Evolutionary conservation across 2,329 filamentous ascomycete genomes (phyloP).

Genomic region (Lecanoromycetidae sp.): DNA sequence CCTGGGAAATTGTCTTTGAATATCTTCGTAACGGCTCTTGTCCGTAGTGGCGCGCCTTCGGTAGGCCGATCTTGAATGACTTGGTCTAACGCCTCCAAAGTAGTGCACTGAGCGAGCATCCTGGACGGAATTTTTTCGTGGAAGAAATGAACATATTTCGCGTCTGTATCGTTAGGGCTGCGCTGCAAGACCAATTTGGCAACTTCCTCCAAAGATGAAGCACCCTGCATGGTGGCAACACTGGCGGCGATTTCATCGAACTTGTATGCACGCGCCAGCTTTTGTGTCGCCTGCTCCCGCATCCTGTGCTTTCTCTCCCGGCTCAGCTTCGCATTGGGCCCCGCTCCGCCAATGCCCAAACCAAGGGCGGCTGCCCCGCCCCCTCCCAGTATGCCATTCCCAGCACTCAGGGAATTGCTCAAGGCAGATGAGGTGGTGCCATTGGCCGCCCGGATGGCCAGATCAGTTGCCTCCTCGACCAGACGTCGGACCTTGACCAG

Average conservation of each 20-base stretch:
- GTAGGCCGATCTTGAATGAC: constrained; percentile 53
- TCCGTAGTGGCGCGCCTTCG: constrained; percentile 57
- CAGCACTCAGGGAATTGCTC: constrained; percentile 42
- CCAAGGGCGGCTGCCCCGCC: constrained; percentile 42
- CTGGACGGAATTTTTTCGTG: constrained; percentile 76
- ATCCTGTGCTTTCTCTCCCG: constrained; percentile 66
- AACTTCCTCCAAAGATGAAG: constrained; percentile 65
- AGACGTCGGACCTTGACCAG: constrained; percentile 68
- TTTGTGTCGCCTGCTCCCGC: constrained; percentile 67
- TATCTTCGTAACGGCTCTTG: constrained; percentile 59
- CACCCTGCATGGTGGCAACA: constrained; percentile 71
- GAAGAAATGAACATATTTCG: constrained; percentile 84
- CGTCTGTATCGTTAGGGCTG: constrained; percentile 55
- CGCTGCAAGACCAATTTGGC: constrained; percentile 60
- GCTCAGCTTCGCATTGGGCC: constrained; percentile 55
- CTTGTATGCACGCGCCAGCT: constrained; percentile 64
- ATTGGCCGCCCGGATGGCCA: constrained; percentile 65
- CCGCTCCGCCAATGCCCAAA: constrained; percentile 44
- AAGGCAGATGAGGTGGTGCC: constrained; percentile 56
- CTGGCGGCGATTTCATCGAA: constrained; percentile 74
- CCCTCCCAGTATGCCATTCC: constrained; percentile 38
- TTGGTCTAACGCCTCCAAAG: constrained; percentile 52
- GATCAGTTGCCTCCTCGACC: constrained; percentile 67
- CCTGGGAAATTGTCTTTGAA: constrained; percentile 65
- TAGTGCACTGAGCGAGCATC: constrained; percentile 60